A percentile compares a stretch with the other conserved stretches of the same genome.
phyloP scores from a whole-genome alignment of 2,329 filamentous ascomycete species.

The Chaetomium sp. region DNA sequence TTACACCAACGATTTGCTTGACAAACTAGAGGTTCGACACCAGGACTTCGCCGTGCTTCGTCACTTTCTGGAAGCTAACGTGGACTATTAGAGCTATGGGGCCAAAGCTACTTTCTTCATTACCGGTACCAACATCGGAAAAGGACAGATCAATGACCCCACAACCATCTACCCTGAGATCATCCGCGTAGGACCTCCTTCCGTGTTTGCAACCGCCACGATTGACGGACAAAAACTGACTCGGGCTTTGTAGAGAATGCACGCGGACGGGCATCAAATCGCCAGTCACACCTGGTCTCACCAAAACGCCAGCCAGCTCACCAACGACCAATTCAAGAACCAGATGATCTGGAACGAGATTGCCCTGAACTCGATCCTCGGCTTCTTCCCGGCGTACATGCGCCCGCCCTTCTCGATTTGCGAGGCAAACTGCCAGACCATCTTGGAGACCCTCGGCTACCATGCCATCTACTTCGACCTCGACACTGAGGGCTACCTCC shows the following conservation, averaged over 20 bases:
- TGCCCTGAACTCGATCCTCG: constrained; percentile 37
- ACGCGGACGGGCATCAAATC: constrained; percentile 41
- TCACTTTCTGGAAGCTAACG: no score
- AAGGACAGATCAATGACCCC: constrained; percentile 48
- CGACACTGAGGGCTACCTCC: constrained; percentile 32
- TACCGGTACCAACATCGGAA: constrained; percentile 50
- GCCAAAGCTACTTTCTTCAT: constrained; percentile 65
- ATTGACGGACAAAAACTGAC: constrained; percentile 6
- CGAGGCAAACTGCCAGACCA: constrained; percentile 26
- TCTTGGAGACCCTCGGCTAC: constrained; percentile 30
- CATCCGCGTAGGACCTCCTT: constrained; percentile 31
- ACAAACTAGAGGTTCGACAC: constrained; percentile 43
- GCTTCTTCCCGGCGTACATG: constrained; percentile 43
- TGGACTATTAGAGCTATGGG: constrained; percentile 36
- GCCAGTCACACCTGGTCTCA: constrained; percentile 44
- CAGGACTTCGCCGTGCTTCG: no score
- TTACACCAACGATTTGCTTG: constrained; percentile 55
- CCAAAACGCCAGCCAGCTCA: constrained; percentile 34
- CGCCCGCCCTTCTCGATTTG: constrained; percentile 40
- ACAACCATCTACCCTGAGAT: constrained; percentile 39
- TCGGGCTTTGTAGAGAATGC: constrained; percentile 35
- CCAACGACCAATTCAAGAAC: constrained; percentile 27
- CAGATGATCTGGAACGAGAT: constrained; percentile 42
- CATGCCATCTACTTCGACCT: constrained; percentile 33
- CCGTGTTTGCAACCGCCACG: neutral